phyloP scores from a whole-genome alignment of 176 grass and related monocot genomes.

The Oryza australiensis region DNA sequence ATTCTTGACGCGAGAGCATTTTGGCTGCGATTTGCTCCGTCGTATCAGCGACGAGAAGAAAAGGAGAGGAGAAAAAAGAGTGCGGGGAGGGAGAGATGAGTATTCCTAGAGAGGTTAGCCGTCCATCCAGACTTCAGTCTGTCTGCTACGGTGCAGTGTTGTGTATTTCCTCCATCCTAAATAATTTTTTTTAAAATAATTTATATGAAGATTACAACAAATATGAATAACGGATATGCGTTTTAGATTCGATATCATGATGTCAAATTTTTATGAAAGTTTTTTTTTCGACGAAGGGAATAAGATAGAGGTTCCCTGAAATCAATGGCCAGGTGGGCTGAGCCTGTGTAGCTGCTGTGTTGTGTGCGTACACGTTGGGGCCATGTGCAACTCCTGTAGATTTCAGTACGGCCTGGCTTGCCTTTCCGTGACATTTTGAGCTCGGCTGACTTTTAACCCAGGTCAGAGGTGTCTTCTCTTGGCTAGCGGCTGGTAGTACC shows the following conservation, averaged over 20 bases:
- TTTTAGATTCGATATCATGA: too few species aligned
- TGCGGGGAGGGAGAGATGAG: not conserved
- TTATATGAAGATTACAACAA: too few species aligned
- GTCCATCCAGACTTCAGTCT: not conserved
- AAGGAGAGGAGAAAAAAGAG: not conserved
- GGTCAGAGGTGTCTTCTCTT: not conserved
- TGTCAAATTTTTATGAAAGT: too few species aligned
- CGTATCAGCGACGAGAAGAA: constrained; percentile 7
- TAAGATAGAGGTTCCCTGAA: too few species aligned
- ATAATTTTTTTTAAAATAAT: too few species aligned
- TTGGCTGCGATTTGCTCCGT: constrained; percentile 12
- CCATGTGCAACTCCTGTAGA: constrained; percentile 38
- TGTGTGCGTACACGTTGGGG: not conserved
- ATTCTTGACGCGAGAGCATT: not conserved
- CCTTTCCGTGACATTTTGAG: constrained; percentile 8
- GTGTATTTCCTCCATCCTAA: too few species aligned
- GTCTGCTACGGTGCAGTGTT: not conserved
- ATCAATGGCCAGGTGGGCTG: too few species aligned
- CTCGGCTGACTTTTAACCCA: not conserved
- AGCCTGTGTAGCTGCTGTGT: not conserved
- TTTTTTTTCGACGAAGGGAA: too few species aligned
- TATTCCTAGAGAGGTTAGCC: too few species aligned
- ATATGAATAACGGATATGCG: too few species aligned
- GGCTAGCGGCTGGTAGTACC: too few species aligned
- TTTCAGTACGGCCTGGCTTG: constrained; percentile 17